Conservation (phyloP, 1,284 basidiomycete species). For the Veloporphyrellus conicus region DNA sequence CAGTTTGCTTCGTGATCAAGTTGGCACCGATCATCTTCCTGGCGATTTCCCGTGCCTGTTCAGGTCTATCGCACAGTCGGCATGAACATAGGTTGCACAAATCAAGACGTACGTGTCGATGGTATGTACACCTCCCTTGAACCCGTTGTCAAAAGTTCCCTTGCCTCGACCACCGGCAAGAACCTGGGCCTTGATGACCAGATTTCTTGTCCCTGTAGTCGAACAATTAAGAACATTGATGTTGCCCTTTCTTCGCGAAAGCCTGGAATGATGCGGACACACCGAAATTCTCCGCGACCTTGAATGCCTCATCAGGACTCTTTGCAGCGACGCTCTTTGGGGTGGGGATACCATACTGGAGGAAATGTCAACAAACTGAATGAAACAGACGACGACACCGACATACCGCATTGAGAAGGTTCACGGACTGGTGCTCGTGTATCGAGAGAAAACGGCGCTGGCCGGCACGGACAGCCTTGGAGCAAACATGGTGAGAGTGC, state of each 20-base stretch:
- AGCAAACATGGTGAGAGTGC: neutral
- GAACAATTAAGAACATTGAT: too few species aligned
- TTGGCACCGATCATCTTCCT: slow-evolving; percentile 92
- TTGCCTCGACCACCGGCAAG: slow-evolving; percentile 98
- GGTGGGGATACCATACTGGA: slow-evolving; percentile 92
- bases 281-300: slow-evolving; percentile 88
- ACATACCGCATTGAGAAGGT: slow-evolving; percentile 83
- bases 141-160: slow-evolving; percentile 94
- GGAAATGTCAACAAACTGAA: slow-evolving; percentile 1
- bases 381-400: slow-evolving; percentile 23
- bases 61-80: slow-evolving; percentile 53
- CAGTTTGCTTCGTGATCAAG: slow-evolving; percentile 99
- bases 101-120: slow-evolving; percentile 68
- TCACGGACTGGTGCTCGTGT: slow-evolving; percentile 97
- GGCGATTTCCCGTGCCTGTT: slow-evolving; percentile 86
- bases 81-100: neutral
- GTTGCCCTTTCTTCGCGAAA: too few species aligned
- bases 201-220: slow-evolving; percentile 55
- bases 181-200: slow-evolving; percentile 98
- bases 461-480: slow-evolving; percentile 61
- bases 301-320: slow-evolving; percentile 84
- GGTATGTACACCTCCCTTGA: slow-evolving; percentile 97
- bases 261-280: slow-evolving; percentile 17
- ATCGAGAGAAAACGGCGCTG: slow-evolving; percentile 95
- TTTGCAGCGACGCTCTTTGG: slow-evolving; percentile 89